Percentiles rank a stretch among this genome's conserved stretches.
Conservation (phyloP, 1,139 yeast species). For the Candida sp. region DNA sequence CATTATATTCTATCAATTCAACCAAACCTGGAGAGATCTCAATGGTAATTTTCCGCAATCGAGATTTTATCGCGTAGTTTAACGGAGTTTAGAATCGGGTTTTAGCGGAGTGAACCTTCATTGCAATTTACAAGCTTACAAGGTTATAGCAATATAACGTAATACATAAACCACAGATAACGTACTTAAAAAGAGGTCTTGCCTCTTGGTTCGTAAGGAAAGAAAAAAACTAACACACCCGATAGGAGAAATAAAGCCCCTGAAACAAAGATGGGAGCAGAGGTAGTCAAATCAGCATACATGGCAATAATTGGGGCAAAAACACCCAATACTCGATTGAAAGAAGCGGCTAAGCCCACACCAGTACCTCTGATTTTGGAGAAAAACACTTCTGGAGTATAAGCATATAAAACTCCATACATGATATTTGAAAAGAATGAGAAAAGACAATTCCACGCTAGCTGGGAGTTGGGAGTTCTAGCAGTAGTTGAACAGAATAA, state of each 20-base stretch:
- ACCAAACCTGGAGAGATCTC: too few species aligned
- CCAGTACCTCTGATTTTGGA: constrained; percentile 41
- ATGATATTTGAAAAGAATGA: constrained; percentile 38
- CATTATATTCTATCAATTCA: too few species aligned
- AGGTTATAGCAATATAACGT: too few species aligned
- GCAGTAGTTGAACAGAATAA: constrained; percentile 43
- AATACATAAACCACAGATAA: too few species aligned
- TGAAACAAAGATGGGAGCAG: constrained; percentile 42
- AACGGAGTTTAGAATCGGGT: too few species aligned
- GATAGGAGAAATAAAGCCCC: constrained; percentile 38
- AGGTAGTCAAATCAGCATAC: constrained; percentile 37
- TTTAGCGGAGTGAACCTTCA: too few species aligned
- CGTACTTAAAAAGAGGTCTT: constrained; percentile 11
- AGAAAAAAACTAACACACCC: constrained; percentile 30
- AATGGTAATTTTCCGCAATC: not conserved
- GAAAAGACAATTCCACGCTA: constrained; percentile 45
- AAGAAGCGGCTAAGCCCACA: constrained; percentile 41
- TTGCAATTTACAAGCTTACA: too few species aligned
- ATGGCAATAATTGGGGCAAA: constrained; percentile 46
- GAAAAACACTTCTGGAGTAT: constrained; percentile 43
- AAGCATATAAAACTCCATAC: constrained; percentile 45
- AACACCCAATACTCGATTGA: constrained; percentile 39
- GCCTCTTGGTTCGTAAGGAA: constrained; percentile 41
- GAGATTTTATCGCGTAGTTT: not conserved
- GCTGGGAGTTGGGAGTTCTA: constrained; percentile 30